Base-by-base conservation (phyloP, 148 eudicot species). In the Suaeda aralocaspica region DNA sequence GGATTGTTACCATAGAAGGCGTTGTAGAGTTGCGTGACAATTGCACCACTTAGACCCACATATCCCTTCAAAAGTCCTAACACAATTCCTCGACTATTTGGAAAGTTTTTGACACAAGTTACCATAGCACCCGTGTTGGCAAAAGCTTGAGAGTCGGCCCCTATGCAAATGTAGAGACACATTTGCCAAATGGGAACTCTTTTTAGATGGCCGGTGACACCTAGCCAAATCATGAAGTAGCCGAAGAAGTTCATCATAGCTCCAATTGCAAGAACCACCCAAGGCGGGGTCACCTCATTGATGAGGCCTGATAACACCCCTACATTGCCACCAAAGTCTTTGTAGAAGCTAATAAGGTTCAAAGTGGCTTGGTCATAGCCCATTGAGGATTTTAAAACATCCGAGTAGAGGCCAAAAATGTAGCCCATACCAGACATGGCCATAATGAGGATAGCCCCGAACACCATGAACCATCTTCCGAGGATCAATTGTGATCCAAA, bases 71-170 rank as follows among this genome's bases (percentile, higher is more conserved):
- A 52, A 6, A 79, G 57, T 60, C 82, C 82, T 39, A 79, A 21
- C 0, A 79, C 75, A 26, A 70, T 57, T 11, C 79, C 82, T 25
- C 82, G 39, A 13, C 79, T 71, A 49, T 71, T 34, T 2, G 82
- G 82, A 53, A 79, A 79, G 72, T 79, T 79, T 48, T 74, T 75
- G 9, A 79, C 82, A 65, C 82, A 79, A 13, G 79, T 75, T 42
- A 79, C 82, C 28, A 79, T 24, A 3, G 72, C 78, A 42, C 82
- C 78, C 0, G 79, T 79, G 72, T 79, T 75, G 2, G 79, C 66
- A 61, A 79, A 79, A 5, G 75, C 36, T 59, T 74, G 76, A 2
- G 82, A 62, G 66, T 73, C 67, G 0, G 69, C 64, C 3, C 74
- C 72, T 45, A 69, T 11, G 46, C 67, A 67, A 33, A 77, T 72